Conservation (phyloP, 768 basidiomycete species). For the Lentinula boryana region DNA sequence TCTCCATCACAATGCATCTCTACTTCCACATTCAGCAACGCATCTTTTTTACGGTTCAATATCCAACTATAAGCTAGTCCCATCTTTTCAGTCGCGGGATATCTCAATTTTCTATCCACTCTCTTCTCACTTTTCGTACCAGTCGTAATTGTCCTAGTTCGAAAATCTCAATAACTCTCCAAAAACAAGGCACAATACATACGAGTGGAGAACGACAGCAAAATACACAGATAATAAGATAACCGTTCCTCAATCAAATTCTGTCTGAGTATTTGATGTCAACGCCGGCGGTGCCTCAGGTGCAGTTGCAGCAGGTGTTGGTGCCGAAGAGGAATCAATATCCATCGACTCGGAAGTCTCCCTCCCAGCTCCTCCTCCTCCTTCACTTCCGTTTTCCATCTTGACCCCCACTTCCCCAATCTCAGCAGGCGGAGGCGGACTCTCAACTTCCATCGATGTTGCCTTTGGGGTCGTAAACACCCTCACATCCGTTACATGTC, state of each 20-base stretch:
- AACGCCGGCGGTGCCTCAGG: background rate
- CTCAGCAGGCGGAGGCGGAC: background rate
- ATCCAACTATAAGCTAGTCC: too few relatives aligned
- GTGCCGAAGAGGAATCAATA: background rate
- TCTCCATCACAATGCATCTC: background rate
- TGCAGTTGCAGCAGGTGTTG: background rate
- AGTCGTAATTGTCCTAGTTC: background rate
- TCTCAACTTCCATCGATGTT: slow-evolving; percentile 1
- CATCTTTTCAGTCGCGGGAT: background rate
- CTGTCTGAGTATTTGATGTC: background rate
- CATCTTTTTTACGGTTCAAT: background rate
- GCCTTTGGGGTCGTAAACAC: slow-evolving; percentile 27
- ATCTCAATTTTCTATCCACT: background rate
- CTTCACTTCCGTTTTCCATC: slow-evolving; percentile 2
- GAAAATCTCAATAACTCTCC: background rate
- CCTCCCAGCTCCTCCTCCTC: background rate
- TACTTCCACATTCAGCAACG: background rate
- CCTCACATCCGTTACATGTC: slow-evolving; percentile 49
- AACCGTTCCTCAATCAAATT: background rate
- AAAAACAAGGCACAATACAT: background rate
- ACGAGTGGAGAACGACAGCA: background rate
- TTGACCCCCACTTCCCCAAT: background rate
- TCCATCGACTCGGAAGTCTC: slow-evolving; percentile 1
- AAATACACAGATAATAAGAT: background rate
- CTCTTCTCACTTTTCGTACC: background rate